Evolutionary conservation across 805 yeast species (phyloP).

Genomic region (Saccharomycopsis oosterbeekiorum): DNA sequence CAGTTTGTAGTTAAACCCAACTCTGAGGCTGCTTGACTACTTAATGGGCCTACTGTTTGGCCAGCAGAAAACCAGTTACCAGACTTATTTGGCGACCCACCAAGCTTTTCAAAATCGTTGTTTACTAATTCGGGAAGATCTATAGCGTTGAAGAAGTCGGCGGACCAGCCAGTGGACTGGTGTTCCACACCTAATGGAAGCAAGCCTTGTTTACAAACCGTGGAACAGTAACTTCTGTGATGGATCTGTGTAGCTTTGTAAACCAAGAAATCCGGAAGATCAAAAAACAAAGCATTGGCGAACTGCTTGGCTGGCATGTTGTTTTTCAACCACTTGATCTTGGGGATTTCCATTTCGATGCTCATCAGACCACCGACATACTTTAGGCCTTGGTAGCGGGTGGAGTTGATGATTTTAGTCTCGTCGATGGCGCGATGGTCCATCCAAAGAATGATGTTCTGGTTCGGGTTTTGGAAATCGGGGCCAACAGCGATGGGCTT

Average conservation of each 20-base stretch:
- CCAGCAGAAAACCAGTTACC: slow-evolving; percentile 83
- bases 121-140: slow-evolving; percentile 70
- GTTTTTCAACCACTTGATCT: slow-evolving; percentile 91
- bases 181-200: slow-evolving; percentile 89
- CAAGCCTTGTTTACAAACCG: slow-evolving; percentile 92
- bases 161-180: slow-evolving; percentile 82
- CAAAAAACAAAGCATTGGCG: slow-evolving; percentile 67
- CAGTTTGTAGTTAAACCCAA: slow-evolving; percentile 74
- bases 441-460: slow-evolving; percentile 94
- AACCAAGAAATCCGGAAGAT: slow-evolving; percentile 84
- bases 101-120: slow-evolving; percentile 67
- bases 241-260: slow-evolving; percentile 84
- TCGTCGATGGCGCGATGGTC: slow-evolving; percentile 89
- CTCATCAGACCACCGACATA: slow-evolving; percentile 98
- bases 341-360: slow-evolving; percentile 96
- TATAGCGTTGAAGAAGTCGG: slow-evolving; percentile 57
- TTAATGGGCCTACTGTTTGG: slow-evolving; percentile 70
- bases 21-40: slow-evolving; percentile 59
- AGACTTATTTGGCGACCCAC: slow-evolving; percentile 69
- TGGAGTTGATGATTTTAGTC: slow-evolving; percentile 70
- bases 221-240: slow-evolving; percentile 80
- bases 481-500: slow-evolving; percentile 88
- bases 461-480: slow-evolving; percentile 58
- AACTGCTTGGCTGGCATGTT: slow-evolving; percentile 58
- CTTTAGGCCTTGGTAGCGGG: slow-evolving; percentile 68